A percentile compares a stretch with the other conserved stretches of the same genome.
Evolutionary conservation across 805 yeast species (phyloP).

Genomic region (Sugiyamaella smithiae): DNA sequence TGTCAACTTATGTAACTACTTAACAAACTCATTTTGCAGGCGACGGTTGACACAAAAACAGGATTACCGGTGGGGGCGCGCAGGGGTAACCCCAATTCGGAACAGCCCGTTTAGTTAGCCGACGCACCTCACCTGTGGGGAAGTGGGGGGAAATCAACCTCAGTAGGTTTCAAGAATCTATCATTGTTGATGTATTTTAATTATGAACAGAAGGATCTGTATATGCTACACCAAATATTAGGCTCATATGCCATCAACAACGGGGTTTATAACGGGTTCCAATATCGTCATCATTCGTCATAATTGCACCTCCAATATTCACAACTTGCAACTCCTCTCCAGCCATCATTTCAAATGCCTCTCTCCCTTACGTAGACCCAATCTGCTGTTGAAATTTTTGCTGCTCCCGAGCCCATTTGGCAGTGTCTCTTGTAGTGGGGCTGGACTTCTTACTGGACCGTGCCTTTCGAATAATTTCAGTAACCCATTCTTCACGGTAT

Average conservation of each 20-base stretch:
- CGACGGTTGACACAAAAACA: too few species aligned
- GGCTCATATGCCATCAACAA: neutral
- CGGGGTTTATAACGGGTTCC: too few species aligned
- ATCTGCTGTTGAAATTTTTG: slow-evolving; percentile 42
- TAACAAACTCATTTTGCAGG: too few species aligned
- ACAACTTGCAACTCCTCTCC: neutral
- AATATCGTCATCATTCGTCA: too few species aligned
- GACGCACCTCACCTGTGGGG: too few species aligned
- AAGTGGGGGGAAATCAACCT: too few species aligned
- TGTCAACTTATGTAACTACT: too few species aligned
- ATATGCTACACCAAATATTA: slow-evolving; percentile 2
- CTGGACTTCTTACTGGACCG: slow-evolving; percentile 56
- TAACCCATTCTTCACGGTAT: slow-evolving; percentile 74
- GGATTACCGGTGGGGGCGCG: neutral
- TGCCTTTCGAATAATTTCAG: slow-evolving; percentile 70
- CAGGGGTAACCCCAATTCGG: neutral
- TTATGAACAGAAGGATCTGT: slow-evolving; percentile 3
- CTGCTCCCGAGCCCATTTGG: slow-evolving; percentile 95
- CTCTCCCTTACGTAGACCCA: neutral
- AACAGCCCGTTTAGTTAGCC: neutral
- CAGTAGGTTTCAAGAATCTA: too few species aligned
- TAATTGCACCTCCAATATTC: too few species aligned
- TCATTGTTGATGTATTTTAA: too few species aligned
- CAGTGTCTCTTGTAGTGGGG: slow-evolving; percentile 79
- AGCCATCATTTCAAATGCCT: neutral